These are phyloP conservation scores for Aspergillus sp. DNA, from an alignment of 2,329 filamentous ascomycete species.

Conservation along the genomic window DNA sequence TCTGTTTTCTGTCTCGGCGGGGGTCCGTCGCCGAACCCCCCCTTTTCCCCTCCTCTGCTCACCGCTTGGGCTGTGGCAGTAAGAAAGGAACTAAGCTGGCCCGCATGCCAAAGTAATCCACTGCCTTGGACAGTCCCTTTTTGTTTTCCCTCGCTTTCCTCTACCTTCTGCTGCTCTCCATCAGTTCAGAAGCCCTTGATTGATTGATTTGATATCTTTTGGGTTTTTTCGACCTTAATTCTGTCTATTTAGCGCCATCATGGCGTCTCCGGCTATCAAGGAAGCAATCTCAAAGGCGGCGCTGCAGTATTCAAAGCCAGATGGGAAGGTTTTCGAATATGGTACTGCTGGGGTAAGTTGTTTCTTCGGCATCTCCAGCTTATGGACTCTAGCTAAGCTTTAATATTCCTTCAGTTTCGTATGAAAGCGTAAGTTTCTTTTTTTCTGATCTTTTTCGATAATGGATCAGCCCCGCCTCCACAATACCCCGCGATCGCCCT, in stretches of 20 bases:
- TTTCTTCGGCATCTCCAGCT: conserved; percentile 1
- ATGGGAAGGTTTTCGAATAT: conserved; percentile 52
- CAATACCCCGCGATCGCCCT: conserved; percentile 25
- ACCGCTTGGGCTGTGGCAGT: conserved; percentile 15
- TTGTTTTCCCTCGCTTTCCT: conserved; percentile 4
- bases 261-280: conserved; percentile 39
- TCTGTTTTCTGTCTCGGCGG: not conserved
- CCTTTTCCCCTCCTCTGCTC: conserved; percentile 3
- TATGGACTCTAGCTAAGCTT: conserved; percentile 1
- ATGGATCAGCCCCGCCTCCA: conserved; percentile 23
- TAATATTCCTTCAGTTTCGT: conserved; percentile 50
- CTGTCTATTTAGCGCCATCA: conserved; percentile 23
- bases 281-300: conserved; percentile 45
- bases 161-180: not conserved
- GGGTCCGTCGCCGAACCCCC: not conserved
- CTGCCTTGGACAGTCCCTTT: conserved; percentile 1
- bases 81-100: not conserved
- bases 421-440: conserved; percentile 59
- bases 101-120: too few species aligned
- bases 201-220: not conserved
- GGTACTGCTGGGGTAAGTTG: conserved; percentile 57
- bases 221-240: conserved; percentile 10
- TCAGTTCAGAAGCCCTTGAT: conserved; percentile 1
- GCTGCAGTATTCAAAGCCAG: conserved; percentile 45
- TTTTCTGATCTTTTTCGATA: conserved; percentile 4